Percentiles rank a stretch among this genome's conserved stretches.
Conservation (phyloP, 2,329 filamentous ascomycete genomes). For the Camillea tinctor region DNA sequence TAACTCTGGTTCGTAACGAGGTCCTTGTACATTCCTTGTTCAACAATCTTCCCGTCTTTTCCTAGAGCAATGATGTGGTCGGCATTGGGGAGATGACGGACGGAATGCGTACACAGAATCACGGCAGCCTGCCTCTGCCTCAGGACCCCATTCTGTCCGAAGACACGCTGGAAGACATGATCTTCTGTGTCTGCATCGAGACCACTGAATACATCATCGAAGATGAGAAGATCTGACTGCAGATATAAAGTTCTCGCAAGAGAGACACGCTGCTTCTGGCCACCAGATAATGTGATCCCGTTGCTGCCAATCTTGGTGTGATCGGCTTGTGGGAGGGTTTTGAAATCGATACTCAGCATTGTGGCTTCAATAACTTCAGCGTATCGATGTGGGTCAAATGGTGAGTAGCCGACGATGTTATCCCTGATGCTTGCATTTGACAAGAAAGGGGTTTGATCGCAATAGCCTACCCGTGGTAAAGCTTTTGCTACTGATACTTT, state of each 20-base stretch:
- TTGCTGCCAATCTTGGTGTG: constrained; percentile 43
- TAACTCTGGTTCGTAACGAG: constrained; percentile 32
- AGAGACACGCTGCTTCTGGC: constrained; percentile 43
- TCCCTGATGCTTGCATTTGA: constrained; percentile 34
- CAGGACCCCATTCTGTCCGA: constrained; percentile 29
- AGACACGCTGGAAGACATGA: constrained; percentile 31
- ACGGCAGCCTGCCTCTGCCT: constrained; percentile 23
- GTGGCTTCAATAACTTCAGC: constrained; percentile 28
- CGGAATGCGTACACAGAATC: constrained; percentile 40
- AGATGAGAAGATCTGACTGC: constrained; percentile 28
- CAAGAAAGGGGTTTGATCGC: constrained; percentile 38
- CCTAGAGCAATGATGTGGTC: constrained; percentile 49
- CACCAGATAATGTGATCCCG: constrained; percentile 45
- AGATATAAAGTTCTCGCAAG: constrained; percentile 35
- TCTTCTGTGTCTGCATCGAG: constrained; percentile 35
- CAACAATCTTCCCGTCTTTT: constrained; percentile 38
- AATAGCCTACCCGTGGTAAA: constrained; percentile 35
- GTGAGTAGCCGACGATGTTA: constrained; percentile 30
- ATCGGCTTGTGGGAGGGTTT: constrained; percentile 36
- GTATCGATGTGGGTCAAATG: constrained; percentile 27
- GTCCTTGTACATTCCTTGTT: constrained; percentile 42
- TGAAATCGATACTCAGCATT: constrained; percentile 30
- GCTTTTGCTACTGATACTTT: constrained; percentile 19
- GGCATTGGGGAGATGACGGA: constrained; percentile 39
- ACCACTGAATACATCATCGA: constrained; percentile 38